Evolutionary conservation across 139 green algal species (phyloP).

Genomic region (Axilococcus clingmanii): DNA sequence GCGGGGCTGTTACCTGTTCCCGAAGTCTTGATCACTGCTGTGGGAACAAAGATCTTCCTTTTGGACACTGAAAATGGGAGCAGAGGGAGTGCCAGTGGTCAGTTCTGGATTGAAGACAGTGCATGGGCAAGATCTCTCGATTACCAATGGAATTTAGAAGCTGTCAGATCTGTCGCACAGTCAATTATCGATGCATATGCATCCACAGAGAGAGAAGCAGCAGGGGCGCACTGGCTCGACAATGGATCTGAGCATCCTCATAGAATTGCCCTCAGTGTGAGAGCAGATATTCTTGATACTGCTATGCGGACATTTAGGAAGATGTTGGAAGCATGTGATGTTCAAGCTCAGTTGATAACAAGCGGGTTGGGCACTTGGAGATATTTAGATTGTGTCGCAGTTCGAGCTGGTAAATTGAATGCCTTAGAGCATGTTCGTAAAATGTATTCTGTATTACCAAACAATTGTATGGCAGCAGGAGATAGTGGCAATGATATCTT

Average conservation of each 20-base stretch:
- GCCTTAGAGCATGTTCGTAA: slow-evolving; percentile 69
- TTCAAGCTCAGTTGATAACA: slow-evolving; percentile 59
- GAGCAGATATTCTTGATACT: slow-evolving; percentile 18
- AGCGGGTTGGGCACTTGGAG: slow-evolving; percentile 69
- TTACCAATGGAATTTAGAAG: slow-evolving; percentile 57
- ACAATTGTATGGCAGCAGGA: slow-evolving; percentile 70
- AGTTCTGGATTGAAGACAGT: slow-evolving; percentile 67
- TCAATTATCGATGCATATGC: slow-evolving; percentile 4
- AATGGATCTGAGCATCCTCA: slow-evolving; percentile 80
- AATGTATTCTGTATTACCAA: slow-evolving; percentile 44
- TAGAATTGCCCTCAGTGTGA: slow-evolving; percentile 66
- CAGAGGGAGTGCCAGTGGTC: slow-evolving; percentile 33
- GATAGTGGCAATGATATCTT: slow-evolving; percentile 89
- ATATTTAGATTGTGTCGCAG: slow-evolving; percentile 74
- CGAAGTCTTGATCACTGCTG: slow-evolving; percentile 74
- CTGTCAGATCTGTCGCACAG: background rate
- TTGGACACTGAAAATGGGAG: slow-evolving; percentile 37
- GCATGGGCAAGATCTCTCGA: slow-evolving; percentile 60
- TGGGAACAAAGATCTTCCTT: slow-evolving; percentile 81
- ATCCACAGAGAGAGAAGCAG: too few species aligned
- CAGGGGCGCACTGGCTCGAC: slow-evolving; percentile 51
- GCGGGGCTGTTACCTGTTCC: slow-evolving; percentile 56
- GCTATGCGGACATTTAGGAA: slow-evolving; percentile 27
- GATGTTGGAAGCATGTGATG: slow-evolving; percentile 7
- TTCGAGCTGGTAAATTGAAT: slow-evolving; percentile 69